These are phyloP conservation scores for Helicostylum pulchrum DNA, from an alignment of 192 early-diverging fungal genomes.

Conservation along the genomic window DNA sequence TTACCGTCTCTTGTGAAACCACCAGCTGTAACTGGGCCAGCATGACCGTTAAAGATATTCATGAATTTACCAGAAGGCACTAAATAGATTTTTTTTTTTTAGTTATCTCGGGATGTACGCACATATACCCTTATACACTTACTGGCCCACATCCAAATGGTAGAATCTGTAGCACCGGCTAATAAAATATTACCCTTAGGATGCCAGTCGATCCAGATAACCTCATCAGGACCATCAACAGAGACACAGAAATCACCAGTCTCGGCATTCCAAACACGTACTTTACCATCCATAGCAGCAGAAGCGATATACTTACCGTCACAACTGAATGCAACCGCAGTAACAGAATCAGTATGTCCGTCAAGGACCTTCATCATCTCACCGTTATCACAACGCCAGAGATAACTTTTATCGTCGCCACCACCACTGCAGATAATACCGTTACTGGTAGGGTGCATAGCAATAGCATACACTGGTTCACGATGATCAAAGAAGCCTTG, in stretches of 20 bases:
- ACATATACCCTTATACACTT: conserved; percentile 17
- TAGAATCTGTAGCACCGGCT: conserved; percentile 84
- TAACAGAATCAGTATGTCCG: conserved; percentile 86
- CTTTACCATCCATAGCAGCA: conserved; percentile 95
- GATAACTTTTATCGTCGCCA: conserved; percentile 87
- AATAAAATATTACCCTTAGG: conserved; percentile 88
- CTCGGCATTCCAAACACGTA: conserved; percentile 67
- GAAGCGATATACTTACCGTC: conserved; percentile 84
- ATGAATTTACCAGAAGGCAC: conserved; percentile 87
- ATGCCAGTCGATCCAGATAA: conserved; percentile 90
- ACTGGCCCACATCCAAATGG: conserved; percentile 94
- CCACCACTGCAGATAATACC: conserved; percentile 79
- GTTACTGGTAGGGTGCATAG: conserved; percentile 71
- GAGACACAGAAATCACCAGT: conserved; percentile 58
- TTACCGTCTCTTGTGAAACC: conserved; percentile 91
- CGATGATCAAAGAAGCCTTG: conserved; percentile 90
- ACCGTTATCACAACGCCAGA: conserved; percentile 86
- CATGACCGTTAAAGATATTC: conserved; percentile 91
- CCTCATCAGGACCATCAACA: conserved; percentile 87
- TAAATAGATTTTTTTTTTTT: conserved; percentile 9
- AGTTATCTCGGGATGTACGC: neutral
- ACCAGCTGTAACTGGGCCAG: conserved; percentile 80
- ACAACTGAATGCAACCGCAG: conserved; percentile 73
- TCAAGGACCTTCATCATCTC: conserved; percentile 68
- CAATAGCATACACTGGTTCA: conserved; percentile 86